These are phyloP conservation scores for Puccinia horiana DNA, from an alignment of 1,284 basidiomycete species.

Conservation along the genomic window DNA sequence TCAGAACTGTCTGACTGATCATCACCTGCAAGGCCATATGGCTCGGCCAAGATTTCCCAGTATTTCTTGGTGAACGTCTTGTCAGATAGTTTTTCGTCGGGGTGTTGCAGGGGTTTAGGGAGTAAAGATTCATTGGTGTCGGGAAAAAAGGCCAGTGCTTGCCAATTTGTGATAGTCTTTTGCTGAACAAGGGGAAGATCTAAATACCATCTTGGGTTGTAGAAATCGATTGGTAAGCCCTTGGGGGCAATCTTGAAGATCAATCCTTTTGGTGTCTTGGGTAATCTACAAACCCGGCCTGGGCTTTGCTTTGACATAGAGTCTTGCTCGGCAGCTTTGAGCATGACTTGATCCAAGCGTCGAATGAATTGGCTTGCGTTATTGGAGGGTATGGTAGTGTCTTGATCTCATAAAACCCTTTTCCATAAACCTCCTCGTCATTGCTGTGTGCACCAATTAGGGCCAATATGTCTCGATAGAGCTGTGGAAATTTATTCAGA, in stretches of 20 bases:
- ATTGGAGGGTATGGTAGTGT: slow-evolving; percentile 14
- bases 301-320: not conserved
- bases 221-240: slow-evolving; percentile 32
- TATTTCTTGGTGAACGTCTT: not conserved
- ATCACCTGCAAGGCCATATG: slow-evolving; percentile 11
- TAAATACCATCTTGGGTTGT: slow-evolving; percentile 7
- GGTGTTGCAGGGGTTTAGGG: not conserved
- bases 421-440: slow-evolving; percentile 8
- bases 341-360: slow-evolving; percentile 17
- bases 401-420: slow-evolving; percentile 31
- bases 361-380: slow-evolving; percentile 32
- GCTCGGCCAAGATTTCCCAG: slow-evolving; percentile 1
- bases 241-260: not conserved
- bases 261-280: not conserved
- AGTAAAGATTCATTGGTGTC: slow-evolving; percentile 1
- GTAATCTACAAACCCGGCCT: slow-evolving; percentile 10
- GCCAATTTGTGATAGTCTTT: not conserved
- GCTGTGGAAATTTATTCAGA: slow-evolving; percentile 23
- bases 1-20: not conserved
- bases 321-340: not conserved
- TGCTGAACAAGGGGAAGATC: not conserved
- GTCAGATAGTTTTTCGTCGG: slow-evolving; percentile 35
- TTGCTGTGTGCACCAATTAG: slow-evolving; percentile 30
- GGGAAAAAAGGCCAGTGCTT: not conserved
- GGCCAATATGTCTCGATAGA: slow-evolving; percentile 10